phyloP scores from a whole-genome alignment of 2,329 filamentous ascomycete species.

The Sclerotinia glacialis region DNA sequence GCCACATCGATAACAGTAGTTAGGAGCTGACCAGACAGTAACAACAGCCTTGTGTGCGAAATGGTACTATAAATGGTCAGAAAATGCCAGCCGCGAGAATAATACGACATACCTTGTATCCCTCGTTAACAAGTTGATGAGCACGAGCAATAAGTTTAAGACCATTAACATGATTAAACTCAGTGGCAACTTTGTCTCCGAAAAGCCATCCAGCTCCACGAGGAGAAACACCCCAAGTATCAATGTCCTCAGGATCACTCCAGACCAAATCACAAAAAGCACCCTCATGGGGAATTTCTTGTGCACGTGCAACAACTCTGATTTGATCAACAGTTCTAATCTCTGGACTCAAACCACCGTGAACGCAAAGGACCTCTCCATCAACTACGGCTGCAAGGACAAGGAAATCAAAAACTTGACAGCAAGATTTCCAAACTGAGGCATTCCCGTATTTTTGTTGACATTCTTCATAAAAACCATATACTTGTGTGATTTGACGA shows the following conservation, averaged over 20 bases:
- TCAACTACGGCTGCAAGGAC: conserved; percentile 72
- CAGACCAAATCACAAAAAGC: conserved; percentile 76
- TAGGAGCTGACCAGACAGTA: conserved; percentile 59
- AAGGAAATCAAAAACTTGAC: conserved; percentile 75
- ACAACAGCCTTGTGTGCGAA: conserved; percentile 94
- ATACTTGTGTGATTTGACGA: conserved; percentile 74
- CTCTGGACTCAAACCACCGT: conserved; percentile 69
- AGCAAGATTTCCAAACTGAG: conserved; percentile 76
- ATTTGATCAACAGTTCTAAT: conserved; percentile 75
- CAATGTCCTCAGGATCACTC: conserved; percentile 71
- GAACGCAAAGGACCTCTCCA: conserved; percentile 70
- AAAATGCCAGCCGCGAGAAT: conserved; percentile 35
- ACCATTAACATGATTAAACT: conserved; percentile 76
- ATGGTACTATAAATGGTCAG: conserved; percentile 62
- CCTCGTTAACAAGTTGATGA: conserved; percentile 74
- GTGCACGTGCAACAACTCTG: conserved; percentile 68
- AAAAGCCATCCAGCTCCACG: conserved; percentile 58
- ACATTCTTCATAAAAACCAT: conserved; percentile 77
- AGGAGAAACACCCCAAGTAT: conserved; percentile 68
- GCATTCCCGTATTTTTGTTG: conserved; percentile 75
- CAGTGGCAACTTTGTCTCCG: conserved; percentile 65
- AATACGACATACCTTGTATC: conserved; percentile 57
- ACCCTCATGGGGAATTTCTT: conserved; percentile 74
- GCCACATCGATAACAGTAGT: conserved; percentile 49
- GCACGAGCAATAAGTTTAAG: conserved; percentile 69